phyloP scores from a whole-genome alignment of 768 basidiomycete genomes.

The Termitomyces titanicus region DNA sequence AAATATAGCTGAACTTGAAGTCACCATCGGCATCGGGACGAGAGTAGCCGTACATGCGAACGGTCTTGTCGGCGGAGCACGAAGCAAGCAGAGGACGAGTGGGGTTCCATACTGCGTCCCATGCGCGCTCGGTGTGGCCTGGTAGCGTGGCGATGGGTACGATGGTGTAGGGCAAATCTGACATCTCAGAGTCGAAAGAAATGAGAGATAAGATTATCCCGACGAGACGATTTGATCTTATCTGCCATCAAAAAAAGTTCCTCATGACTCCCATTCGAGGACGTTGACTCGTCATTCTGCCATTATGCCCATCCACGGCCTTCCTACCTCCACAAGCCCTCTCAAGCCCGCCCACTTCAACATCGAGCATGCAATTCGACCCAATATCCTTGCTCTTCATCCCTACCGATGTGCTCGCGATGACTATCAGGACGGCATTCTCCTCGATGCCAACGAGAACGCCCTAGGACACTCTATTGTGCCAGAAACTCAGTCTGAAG shows the following conservation, averaged over 20 bases:
- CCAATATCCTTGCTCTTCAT: conserved; percentile 87
- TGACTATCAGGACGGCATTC: conserved; percentile 87
- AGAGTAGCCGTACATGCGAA: conserved; percentile 77
- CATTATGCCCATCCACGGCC: conserved; percentile 63
- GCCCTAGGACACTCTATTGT: conserved; percentile 83
- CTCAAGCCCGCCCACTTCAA: conserved; percentile 76
- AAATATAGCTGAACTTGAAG: conserved; percentile 46
- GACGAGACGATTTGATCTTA: not conserved
- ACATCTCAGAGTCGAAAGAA: not conserved
- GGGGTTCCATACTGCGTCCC: conserved; percentile 91
- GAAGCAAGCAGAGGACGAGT: conserved; percentile 78
- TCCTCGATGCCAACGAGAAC: conserved; percentile 98
- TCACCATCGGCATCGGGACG: conserved; percentile 6
- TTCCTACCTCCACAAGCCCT: conserved; percentile 38
- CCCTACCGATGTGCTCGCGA: conserved; percentile 97
- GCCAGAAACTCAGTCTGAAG: conserved; percentile 19
- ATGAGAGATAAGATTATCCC: conserved; percentile 2
- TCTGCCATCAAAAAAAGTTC: not conserved
- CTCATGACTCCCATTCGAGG: conserved; percentile 8
- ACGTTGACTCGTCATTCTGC: not conserved
- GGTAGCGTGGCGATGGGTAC: conserved; percentile 29
- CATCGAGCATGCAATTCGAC: conserved; percentile 81
- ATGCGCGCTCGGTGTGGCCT: conserved; percentile 84
- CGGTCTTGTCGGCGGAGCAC: conserved; percentile 92
- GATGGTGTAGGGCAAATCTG: conserved; percentile 21